Evolutionary conservation across 73 alveolate genomes (phyloP).

Genomic region (Tetrahymena thermophila): DNA sequence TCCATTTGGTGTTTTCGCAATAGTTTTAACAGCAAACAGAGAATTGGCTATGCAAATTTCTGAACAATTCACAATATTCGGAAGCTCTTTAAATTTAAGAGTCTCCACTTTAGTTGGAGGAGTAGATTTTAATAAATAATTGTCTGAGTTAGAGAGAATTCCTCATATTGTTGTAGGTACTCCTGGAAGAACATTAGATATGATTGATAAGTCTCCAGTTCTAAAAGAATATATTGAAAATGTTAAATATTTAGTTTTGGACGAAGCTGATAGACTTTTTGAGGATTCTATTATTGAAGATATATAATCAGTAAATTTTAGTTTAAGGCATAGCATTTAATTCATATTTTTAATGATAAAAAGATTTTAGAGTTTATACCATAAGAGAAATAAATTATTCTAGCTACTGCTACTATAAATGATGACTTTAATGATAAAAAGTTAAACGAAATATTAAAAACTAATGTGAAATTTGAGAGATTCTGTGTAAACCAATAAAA

Average conservation of each 20-base stretch:
- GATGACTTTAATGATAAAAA: slow-evolving; percentile 32
- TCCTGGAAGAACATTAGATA: slow-evolving; percentile 85
- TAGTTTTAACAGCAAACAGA: slow-evolving; percentile 89
- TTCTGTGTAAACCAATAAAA: slow-evolving; percentile 10
- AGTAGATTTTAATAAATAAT: slow-evolving; percentile 70
- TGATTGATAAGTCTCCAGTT: slow-evolving; percentile 48
- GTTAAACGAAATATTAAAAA: neutral
- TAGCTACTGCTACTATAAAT: slow-evolving; percentile 5
- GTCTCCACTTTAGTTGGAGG: slow-evolving; percentile 86
- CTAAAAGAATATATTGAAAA: slow-evolving; percentile 66
- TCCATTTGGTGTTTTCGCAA: slow-evolving; percentile 87
- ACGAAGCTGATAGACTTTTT: slow-evolving; percentile 93
- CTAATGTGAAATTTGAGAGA: neutral
- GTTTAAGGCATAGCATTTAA: neutral
- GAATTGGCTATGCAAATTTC: slow-evolving; percentile 86
- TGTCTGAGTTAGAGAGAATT: slow-evolving; percentile 57
- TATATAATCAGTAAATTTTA: neutral
- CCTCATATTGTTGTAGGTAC: slow-evolving; percentile 94
- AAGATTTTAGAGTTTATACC: neutral
- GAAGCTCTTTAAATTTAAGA: slow-evolving; percentile 70
- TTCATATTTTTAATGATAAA: neutral
- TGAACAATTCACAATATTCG: slow-evolving; percentile 81
- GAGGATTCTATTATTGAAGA: slow-evolving; percentile 41
- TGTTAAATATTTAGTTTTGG: slow-evolving; percentile 83
- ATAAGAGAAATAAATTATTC: neutral